Percentiles rank a stretch among this genome's conserved stretches.
Evolutionary conservation across 768 basidiomycete species (phyloP).

Genomic region (Crepidotus variabilis): DNA sequence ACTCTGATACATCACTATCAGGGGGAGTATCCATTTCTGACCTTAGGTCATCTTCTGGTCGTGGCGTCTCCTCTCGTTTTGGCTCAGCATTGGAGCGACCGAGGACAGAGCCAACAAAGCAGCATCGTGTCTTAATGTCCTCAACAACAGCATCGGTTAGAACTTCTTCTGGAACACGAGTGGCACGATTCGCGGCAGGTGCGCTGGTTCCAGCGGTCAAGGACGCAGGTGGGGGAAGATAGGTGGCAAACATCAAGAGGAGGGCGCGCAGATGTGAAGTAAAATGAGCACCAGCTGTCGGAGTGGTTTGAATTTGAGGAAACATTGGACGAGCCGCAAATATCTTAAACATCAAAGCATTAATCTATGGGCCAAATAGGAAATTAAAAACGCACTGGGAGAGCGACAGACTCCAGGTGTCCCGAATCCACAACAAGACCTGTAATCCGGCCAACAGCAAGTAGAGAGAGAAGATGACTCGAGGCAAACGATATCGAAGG

Average conservation of each 20-base stretch:
- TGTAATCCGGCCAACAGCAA: slow-evolving; percentile 85
- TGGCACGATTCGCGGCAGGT: slow-evolving; percentile 58
- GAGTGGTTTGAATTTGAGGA: slow-evolving; percentile 78
- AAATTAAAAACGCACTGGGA: slow-evolving; percentile 63
- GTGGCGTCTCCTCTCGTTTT: slow-evolving; percentile 26
- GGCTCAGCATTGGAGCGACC: slow-evolving; percentile 30
- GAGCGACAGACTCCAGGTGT: slow-evolving; percentile 81
- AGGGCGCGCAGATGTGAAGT: slow-evolving; percentile 79
- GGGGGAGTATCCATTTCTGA: slow-evolving; percentile 38
- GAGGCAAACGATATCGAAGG: slow-evolving; percentile 93
- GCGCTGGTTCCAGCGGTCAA: slow-evolving; percentile 62
- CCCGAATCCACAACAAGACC: slow-evolving; percentile 94
- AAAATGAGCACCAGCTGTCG: slow-evolving; percentile 80
- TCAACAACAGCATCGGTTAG: slow-evolving; percentile 81
- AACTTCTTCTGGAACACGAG: slow-evolving; percentile 72
- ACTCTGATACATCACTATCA: slow-evolving; percentile 55
- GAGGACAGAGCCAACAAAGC: slow-evolving; percentile 75
- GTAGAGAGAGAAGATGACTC: slow-evolving; percentile 78
- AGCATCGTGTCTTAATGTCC: slow-evolving; percentile 85
- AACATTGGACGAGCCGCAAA: slow-evolving; percentile 87
- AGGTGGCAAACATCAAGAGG: slow-evolving; percentile 78
- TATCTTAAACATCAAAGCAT: slow-evolving; percentile 49
- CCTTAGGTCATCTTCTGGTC: slow-evolving; percentile 26
- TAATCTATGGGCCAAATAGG: neutral
- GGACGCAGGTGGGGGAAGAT: slow-evolving; percentile 76